Percentiles rank a stretch among this genome's conserved stretches.
These are phyloP conservation scores for Dichomitus squalens DNA, from an alignment of 1,284 basidiomycete species.

Conservation along the genomic window DNA sequence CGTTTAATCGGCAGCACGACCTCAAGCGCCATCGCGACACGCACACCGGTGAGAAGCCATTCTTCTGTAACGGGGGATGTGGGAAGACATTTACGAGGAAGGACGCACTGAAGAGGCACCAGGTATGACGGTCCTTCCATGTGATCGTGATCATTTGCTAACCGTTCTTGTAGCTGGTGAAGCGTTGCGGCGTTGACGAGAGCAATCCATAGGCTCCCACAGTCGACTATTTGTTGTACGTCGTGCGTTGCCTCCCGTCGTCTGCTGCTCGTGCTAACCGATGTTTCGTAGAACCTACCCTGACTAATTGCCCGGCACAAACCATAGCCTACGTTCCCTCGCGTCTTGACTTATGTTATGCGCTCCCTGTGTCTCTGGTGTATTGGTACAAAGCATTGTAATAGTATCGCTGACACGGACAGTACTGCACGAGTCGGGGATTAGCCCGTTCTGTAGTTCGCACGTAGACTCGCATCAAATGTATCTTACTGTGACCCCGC, in stretches of 20 bases:
- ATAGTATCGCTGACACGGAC: constrained; percentile 26
- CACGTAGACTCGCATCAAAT: constrained; percentile 24
- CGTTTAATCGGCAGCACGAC: constrained; percentile 82
- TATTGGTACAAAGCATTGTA: constrained; percentile 27
- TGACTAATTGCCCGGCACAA: constrained; percentile 27
- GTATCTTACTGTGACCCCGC: constrained; percentile 26
- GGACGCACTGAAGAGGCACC: constrained; percentile 80
- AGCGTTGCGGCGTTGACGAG: constrained; percentile 72
- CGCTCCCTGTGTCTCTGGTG: constrained; percentile 23
- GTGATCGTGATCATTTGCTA: constrained; percentile 8
- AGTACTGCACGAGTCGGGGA: constrained; percentile 19
- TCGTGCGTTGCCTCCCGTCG: not conserved
- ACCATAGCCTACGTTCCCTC: constrained; percentile 22
- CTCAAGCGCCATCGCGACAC: constrained; percentile 80
- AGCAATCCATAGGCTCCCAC: constrained; percentile 41
- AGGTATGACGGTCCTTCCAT: constrained; percentile 43
- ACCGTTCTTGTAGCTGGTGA: constrained; percentile 60
- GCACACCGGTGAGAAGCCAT: constrained; percentile 81
- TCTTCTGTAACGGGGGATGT: constrained; percentile 76
- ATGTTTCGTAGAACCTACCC: constrained; percentile 21
- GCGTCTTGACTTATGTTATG: constrained; percentile 25
- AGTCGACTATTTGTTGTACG: constrained; percentile 16
- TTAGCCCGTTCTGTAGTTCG: constrained; percentile 24
- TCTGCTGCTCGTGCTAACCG: constrained; percentile 8
- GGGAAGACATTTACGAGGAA: constrained; percentile 84